Conservation (phyloP, 179 eudicot species). For the Silene coronaria region DNA sequence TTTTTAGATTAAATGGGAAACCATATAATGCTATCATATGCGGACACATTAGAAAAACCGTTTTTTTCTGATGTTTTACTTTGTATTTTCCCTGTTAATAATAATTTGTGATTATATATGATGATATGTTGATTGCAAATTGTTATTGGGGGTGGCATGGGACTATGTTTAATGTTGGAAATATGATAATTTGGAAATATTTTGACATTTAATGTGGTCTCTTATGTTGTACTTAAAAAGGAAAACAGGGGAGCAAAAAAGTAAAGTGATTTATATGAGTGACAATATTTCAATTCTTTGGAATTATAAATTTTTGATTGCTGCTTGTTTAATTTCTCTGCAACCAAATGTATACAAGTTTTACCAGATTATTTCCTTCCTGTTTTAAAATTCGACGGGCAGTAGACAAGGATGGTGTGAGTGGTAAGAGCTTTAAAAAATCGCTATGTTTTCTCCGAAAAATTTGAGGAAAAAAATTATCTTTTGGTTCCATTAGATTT, state of each 20-base stretch:
- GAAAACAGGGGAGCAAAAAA: neutral
- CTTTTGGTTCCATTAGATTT: neutral
- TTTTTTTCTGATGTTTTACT: too few relatives aligned
- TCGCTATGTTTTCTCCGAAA: neutral
- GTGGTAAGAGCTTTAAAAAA: neutral
- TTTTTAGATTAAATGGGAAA: too few relatives aligned
- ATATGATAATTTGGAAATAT: neutral
- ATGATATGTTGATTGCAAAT: neutral
- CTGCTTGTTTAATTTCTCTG: neutral
- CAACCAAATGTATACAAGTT: neutral
- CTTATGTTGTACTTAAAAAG: neutral
- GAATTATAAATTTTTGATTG: neutral
- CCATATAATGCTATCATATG: too few relatives aligned
- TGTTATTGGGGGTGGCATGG: neutral
- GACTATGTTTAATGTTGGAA: neutral
- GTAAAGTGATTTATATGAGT: neutral
- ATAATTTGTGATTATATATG: neutral
- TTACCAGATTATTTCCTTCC: neutral
- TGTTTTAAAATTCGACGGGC: neutral
- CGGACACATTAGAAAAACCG: too few relatives aligned
- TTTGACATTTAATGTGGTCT: neutral
- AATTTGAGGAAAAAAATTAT: neutral
- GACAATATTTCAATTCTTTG: neutral
- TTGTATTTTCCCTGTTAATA: too few relatives aligned
- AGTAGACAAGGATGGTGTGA: neutral